Evolutionary conservation across 148 eudicot genomes (phyloP), one percentile per base, ranked within the genome.

Genomic region (Silene latifolia): DNA sequence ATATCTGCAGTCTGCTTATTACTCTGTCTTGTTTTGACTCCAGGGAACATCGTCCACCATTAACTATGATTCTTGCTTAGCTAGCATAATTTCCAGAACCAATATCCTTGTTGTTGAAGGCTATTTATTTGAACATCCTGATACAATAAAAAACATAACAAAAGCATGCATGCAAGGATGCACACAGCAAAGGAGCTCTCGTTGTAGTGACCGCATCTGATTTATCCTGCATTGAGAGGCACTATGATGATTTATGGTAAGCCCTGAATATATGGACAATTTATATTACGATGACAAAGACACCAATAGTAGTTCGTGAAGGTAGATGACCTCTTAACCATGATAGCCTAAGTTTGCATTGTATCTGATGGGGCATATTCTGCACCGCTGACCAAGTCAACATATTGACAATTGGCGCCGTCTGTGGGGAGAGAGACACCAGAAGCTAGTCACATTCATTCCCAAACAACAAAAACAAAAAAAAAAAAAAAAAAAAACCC

Each of bases 131-230:
- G 99, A 95, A 86, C 82, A 92, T 78, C 92, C 90, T 56, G 97
- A 95, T 80, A 95, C 99, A 46, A 92, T 95, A 60, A 87, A 79
- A 83, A 80, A 97, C 20, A 89, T 95, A 39, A 81, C 85, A 61
- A 86, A 78, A 86, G 97, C 93, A 67, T 95, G n/a, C n/a, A n/a
- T n/a, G 99, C 68, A 84, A 92, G 80, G 96, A 86, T 54, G 99
- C 99, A 21, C 96, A 82, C 78, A 87, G 81, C 67, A 83, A 75
- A 77, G 97, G 94, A 80, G 96, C 92, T 71, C 77, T 92, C 56
- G 94, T 95, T 77, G 97, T 94, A 77, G 88, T 95, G 73, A 92
- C 99, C 17, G 99, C 97, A 12, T 95, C 99, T 11, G 99, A 95
- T 78, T 90, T 92, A 63, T 83, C 94, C 76, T 95, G 99, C 86